Conservation (phyloP, 805 yeast genomes). For the Candida andamanensis region DNA sequence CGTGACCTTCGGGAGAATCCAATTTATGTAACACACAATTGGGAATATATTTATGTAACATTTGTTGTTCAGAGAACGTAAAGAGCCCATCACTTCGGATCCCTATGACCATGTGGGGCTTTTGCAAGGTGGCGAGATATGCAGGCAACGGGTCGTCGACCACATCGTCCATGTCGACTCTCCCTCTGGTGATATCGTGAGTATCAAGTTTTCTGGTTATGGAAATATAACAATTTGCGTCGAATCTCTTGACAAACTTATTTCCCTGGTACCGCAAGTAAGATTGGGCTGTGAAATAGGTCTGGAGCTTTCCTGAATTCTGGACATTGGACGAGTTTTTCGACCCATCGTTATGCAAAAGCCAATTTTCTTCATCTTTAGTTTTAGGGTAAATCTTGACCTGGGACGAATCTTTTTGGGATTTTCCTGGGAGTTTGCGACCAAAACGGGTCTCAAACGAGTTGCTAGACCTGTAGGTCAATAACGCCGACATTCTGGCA, state of each 20-base stretch:
- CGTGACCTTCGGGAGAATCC: conserved; percentile 94
- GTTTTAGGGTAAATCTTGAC: conserved; percentile 40
- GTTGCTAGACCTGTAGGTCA: conserved; percentile 89
- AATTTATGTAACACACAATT: conserved; percentile 64
- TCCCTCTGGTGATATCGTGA: conserved; percentile 84
- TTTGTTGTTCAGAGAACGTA: conserved; percentile 86
- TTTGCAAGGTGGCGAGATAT: conserved; percentile 55
- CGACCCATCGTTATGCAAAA: conserved; percentile 84
- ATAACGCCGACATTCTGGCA: conserved; percentile 93
- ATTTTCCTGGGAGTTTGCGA: conserved; percentile 45
- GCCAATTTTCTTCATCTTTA: conserved; percentile 69
- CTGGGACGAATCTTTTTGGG: conserved; percentile 7
- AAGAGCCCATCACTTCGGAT: conserved; percentile 89
- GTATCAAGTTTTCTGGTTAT: conserved; percentile 92
- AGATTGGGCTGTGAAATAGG: conserved; percentile 90
- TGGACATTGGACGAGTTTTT: conserved; percentile 9
- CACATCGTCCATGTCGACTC: conserved; percentile 31
- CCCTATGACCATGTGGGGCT: conserved; percentile 84
- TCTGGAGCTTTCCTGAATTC: conserved; percentile 41
- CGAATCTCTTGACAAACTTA: conserved; percentile 84
- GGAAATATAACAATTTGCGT: conserved; percentile 94
- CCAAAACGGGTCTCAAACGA: conserved; percentile 90
- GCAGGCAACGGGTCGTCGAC: conserved; percentile 33
- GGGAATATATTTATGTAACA: conserved; percentile 70
- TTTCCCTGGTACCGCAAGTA: conserved; percentile 92